Evolutionary conservation across 2,329 filamentous ascomycete species (phyloP).

Genomic region (Furcasterigmium furcatum): DNA sequence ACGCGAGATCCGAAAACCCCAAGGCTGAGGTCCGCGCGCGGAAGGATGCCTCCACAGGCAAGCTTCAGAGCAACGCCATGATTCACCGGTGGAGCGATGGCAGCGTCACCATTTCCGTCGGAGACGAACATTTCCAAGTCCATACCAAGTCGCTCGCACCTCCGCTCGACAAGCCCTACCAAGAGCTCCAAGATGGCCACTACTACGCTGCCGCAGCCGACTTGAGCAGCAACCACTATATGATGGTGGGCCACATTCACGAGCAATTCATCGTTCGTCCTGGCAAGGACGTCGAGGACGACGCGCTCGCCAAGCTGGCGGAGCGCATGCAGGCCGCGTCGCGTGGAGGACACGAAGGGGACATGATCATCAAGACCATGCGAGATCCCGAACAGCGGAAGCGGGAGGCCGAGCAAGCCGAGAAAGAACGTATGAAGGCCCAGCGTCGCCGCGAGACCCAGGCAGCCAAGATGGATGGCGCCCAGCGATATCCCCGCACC

Average conservation of each 20-base stretch:
- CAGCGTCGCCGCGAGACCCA: constrained; percentile 67
- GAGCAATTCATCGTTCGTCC: constrained; percentile 68
- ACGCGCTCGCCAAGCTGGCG: constrained; percentile 66
- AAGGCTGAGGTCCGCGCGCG: constrained; percentile 68
- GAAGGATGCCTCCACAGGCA: constrained; percentile 60
- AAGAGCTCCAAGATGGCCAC: constrained; percentile 67
- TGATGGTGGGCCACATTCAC: constrained; percentile 73
- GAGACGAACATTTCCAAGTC: constrained; percentile 73
- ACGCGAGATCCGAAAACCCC: constrained; percentile 51
- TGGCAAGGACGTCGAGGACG: constrained; percentile 65
- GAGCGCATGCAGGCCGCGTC: constrained; percentile 64
- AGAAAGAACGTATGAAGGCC: constrained; percentile 68
- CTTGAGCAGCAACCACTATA: constrained; percentile 62
- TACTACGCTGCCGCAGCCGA: constrained; percentile 74
- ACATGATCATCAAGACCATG: constrained; percentile 67
- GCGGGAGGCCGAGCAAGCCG: constrained; percentile 68
- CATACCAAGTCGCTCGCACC: constrained; percentile 68
- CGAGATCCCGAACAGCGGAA: constrained; percentile 75
- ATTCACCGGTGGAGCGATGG: constrained; percentile 79
- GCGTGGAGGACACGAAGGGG: constrained; percentile 50
- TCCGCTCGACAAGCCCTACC: constrained; percentile 54
- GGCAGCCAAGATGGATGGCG: constrained; percentile 60
- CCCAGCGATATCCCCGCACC: constrained; percentile 42
- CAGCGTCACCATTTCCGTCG: constrained; percentile 71
- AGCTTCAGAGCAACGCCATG: constrained; percentile 71